phyloP scores from a whole-genome alignment of 2,329 filamentous ascomycete species.

The Aspergillus ochraceus region DNA sequence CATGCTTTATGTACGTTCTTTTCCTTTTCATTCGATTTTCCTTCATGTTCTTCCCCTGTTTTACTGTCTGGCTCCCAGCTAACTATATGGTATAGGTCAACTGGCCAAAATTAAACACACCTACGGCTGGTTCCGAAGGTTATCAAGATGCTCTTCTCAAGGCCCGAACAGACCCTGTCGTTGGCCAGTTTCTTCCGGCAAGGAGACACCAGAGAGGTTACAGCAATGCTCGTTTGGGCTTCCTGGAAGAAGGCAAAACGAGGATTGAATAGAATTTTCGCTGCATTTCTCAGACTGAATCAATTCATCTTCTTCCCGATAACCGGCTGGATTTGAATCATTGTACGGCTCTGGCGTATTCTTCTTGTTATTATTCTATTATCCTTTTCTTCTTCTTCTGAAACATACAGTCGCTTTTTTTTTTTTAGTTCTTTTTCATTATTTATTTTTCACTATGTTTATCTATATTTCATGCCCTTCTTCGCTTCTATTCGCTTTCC shows the following conservation, averaged over 20 bases:
- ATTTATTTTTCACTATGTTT: background rate
- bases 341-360: background rate
- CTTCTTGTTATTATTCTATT: background rate
- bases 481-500: slow-evolving; percentile 2
- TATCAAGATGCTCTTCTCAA: slow-evolving; percentile 83
- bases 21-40: background rate
- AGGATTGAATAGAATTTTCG: slow-evolving; percentile 67
- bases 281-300: background rate
- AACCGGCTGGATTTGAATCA: background rate
- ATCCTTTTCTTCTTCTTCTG: background rate
- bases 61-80: background rate
- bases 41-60: background rate
- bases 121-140: slow-evolving; percentile 80
- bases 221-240: slow-evolving; percentile 78
- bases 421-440: slow-evolving; percentile 3
- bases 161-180: slow-evolving; percentile 76
- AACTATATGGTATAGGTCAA: slow-evolving; percentile 66
- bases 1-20: slow-evolving; percentile 81
- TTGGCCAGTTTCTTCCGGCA: slow-evolving; percentile 68
- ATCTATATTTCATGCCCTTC: slow-evolving; percentile 11
- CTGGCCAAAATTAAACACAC: slow-evolving; percentile 94
- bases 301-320: background rate
- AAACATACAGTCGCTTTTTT: background rate
- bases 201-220: slow-evolving; percentile 75
- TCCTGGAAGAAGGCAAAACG: slow-evolving; percentile 97